Percentiles rank a stretch among this genome's conserved stretches.
phyloP scores from a whole-genome alignment of 2,329 filamentous ascomycete species.

The Dryadomyces quercus-mongolicae region DNA sequence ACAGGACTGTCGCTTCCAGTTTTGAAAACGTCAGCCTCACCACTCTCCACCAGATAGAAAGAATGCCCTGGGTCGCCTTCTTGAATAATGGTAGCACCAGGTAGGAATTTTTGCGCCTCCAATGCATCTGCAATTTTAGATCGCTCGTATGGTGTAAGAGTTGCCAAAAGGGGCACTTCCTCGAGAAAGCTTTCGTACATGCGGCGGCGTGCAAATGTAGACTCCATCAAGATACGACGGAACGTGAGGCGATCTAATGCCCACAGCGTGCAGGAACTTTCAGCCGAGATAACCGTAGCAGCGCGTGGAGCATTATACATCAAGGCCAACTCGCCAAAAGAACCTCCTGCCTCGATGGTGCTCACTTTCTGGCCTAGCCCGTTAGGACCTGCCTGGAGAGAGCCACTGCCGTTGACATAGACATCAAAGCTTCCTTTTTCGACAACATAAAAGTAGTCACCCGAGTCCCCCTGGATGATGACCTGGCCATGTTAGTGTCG shows the following conservation, averaged over 20 bases:
- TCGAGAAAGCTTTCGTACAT: slow-evolving; percentile 97
- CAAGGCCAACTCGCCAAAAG: slow-evolving; percentile 89
- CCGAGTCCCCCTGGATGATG: slow-evolving; percentile 88
- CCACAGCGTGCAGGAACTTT: slow-evolving; percentile 74
- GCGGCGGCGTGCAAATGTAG: slow-evolving; percentile 84
- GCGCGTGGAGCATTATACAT: slow-evolving; percentile 99
- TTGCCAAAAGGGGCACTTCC: slow-evolving; percentile 75
- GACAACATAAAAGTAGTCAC: slow-evolving; percentile 96
- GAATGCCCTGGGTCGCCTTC: slow-evolving; percentile 86
- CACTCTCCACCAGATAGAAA: slow-evolving; percentile 83
- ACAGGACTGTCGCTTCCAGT: slow-evolving; percentile 57
- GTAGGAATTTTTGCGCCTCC: slow-evolving; percentile 75
- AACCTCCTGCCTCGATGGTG: slow-evolving; percentile 74
- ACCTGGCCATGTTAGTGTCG: slow-evolving; percentile 41
- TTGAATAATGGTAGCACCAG: slow-evolving; percentile 72
- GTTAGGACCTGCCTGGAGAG: slow-evolving; percentile 65
- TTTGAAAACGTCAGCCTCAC: slow-evolving; percentile 80
- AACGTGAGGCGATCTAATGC: slow-evolving; percentile 92
- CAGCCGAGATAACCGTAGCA: slow-evolving; percentile 79
- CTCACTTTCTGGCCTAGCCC: slow-evolving; percentile 77
- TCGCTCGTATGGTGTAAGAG: slow-evolving; percentile 81
- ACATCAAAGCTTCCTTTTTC: slow-evolving; percentile 86
- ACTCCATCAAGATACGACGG: slow-evolving; percentile 96
- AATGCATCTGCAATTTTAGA: slow-evolving; percentile 96
- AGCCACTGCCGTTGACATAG: slow-evolving; percentile 69